phyloP scores from a whole-genome alignment of 306 rosid genomes.

The Medicago ruthenica region DNA sequence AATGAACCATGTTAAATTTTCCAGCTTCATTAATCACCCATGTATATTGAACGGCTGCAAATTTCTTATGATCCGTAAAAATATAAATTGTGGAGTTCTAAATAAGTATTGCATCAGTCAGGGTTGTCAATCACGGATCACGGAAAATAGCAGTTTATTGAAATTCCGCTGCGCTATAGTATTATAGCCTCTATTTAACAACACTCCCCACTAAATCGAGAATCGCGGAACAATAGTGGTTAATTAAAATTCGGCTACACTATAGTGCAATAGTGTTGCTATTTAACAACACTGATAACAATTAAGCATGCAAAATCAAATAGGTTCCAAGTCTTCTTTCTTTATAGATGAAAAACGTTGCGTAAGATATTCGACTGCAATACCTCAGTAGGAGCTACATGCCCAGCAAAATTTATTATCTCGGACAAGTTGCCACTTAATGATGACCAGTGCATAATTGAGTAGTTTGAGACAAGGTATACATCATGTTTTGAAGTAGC shows the following conservation, averaged over 20 bases:
- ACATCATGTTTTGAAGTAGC: constrained; percentile 89
- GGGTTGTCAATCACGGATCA: not conserved
- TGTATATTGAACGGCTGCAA: not conserved
- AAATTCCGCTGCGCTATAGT: not conserved
- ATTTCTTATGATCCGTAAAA: not conserved
- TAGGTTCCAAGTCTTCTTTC: not conserved
- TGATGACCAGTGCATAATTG: constrained; percentile 90
- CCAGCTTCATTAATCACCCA: constrained; percentile 14
- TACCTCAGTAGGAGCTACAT: constrained; percentile 89
- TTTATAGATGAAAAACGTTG: constrained; percentile 23
- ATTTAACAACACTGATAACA: not conserved
- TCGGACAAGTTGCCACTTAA: constrained; percentile 71
- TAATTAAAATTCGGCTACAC: not conserved
- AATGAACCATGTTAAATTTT: constrained; percentile 26
- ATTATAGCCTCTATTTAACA: constrained; percentile 1
- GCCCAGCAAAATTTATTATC: constrained; percentile 82
- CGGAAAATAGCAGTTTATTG: not conserved
- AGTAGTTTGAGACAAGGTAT: constrained; percentile 74
- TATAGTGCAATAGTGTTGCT: not conserved
- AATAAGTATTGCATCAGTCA: constrained; percentile 24
- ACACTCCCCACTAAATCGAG: not conserved
- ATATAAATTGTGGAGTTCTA: not conserved
- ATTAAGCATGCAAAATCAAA: constrained; percentile 6
- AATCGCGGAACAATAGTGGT: not conserved
- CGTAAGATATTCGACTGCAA: constrained; percentile 36